Percentiles rank a stretch among this genome's conserved stretches.
phyloP scores from a whole-genome alignment of 805 yeast genomes.

The Tetrapisispora namnaoensis region DNA sequence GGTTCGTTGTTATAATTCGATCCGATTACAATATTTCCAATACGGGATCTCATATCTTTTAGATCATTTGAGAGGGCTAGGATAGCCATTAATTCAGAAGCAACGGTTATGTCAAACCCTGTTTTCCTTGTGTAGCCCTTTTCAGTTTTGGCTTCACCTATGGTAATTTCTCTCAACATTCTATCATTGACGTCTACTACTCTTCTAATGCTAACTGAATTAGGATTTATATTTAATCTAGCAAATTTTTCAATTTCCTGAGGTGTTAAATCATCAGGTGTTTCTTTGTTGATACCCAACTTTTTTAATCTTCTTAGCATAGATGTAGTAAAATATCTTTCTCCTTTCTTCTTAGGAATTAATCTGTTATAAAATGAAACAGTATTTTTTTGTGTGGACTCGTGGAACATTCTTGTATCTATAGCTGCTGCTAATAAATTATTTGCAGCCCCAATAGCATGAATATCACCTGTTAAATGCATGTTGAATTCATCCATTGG shows the following conservation, averaged over 20 bases:
- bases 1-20: constrained; percentile 67
- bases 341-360: constrained; percentile 78
- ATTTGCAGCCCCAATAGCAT: constrained; percentile 90
- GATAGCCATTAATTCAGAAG: constrained; percentile 93
- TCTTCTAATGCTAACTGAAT: constrained; percentile 81
- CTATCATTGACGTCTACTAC: constrained; percentile 94
- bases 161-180: constrained; percentile 75
- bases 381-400: constrained; percentile 69
- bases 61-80: constrained; percentile 73
- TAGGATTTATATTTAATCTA: constrained; percentile 81
- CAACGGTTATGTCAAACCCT: constrained; percentile 94
- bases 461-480: constrained; percentile 96
- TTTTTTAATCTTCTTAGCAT: constrained; percentile 68
- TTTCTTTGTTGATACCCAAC: constrained; percentile 70
- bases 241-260: constrained; percentile 72
- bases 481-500: constrained; percentile 98
- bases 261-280: constrained; percentile 69
- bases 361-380: constrained; percentile 72
- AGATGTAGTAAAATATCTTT: constrained; percentile 65
- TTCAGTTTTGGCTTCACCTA: constrained; percentile 90
- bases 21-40: constrained; percentile 86
- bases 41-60: constrained; percentile 75
- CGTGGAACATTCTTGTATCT: constrained; percentile 96
- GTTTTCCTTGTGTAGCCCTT: constrained; percentile 77
- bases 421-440: constrained; percentile 93